These are phyloP conservation scores for Chrysosporium keratinophilum DNA, from an alignment of 2,329 filamentous ascomycete species.

Conservation along the genomic window DNA sequence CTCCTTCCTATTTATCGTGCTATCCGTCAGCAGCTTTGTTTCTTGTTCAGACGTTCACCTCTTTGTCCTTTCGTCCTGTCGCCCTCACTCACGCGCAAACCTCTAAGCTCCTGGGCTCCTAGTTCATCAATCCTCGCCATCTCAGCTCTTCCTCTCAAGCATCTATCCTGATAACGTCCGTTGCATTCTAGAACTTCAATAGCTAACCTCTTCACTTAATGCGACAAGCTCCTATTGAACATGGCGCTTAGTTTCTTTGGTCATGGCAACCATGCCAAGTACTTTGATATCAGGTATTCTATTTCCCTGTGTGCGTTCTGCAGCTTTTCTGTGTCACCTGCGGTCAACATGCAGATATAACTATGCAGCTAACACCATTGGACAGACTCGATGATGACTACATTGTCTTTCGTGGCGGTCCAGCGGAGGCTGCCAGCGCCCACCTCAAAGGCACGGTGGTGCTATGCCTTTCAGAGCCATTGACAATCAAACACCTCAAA, in stretches of 20 bases:
- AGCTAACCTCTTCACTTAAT: neutral
- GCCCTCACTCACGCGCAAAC: no score
- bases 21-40: no score
- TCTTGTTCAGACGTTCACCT: no score
- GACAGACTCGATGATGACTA: conserved; percentile 61
- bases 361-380: neutral
- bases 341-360: neutral
- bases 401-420: conserved; percentile 64
- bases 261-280: conserved; percentile 38
- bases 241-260: conserved; percentile 41
- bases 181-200: neutral
- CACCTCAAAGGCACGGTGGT: conserved; percentile 63
- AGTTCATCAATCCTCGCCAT: no score
- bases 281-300: conserved; percentile 40
- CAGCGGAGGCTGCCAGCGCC: conserved; percentile 66
- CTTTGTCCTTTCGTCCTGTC: no score
- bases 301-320: neutral
- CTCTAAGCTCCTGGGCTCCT: no score
- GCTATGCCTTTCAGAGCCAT: conserved; percentile 57
- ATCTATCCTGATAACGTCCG: no score
- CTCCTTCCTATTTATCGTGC: no score
- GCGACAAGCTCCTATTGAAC: neutral
- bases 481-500: conserved; percentile 63
- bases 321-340: neutral
- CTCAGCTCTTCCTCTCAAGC: no score